A percentile compares a stretch with the other conserved stretches of the same genome.
phyloP scores from a whole-genome alignment of 352 stramenopile species.

The Globisporangium middletonii region DNA sequence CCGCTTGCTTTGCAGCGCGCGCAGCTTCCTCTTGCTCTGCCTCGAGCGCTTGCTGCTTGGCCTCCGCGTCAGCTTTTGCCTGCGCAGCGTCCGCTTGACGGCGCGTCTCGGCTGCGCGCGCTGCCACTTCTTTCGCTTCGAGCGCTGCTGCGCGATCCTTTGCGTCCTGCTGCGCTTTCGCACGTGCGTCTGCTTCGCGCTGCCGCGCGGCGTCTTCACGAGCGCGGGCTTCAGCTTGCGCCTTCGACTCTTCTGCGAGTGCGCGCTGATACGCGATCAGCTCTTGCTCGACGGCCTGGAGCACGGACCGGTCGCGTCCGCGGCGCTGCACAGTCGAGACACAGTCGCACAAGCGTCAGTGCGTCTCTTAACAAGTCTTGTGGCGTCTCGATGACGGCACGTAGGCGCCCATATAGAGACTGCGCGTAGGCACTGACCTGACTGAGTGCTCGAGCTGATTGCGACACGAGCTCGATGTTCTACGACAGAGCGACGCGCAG shows the following conservation, averaged over 20 bases:
- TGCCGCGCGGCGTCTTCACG: conserved; percentile 27
- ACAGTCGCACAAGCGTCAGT: no score
- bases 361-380: no score
- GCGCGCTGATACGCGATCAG: conserved; percentile 39
- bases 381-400: neutral
- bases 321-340: conserved; percentile 20
- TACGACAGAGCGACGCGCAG: neutral
- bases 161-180: conserved; percentile 26
- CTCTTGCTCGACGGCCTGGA: conserved; percentile 44
- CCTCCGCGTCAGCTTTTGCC: conserved; percentile 11
- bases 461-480: conserved; percentile 26
- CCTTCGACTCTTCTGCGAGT: conserved; percentile 20
- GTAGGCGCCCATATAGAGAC: neutral
- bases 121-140: conserved; percentile 12
- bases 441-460: conserved; percentile 26
- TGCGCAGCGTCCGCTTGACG: neutral
- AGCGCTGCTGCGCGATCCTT: conserved; percentile 30
- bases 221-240: conserved; percentile 25
- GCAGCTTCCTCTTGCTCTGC: conserved; percentile 20
- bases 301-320: conserved; percentile 24
- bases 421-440: conserved; percentile 17
- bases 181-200: conserved; percentile 24
- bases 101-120: conserved; percentile 13
- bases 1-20: conserved; percentile 14
- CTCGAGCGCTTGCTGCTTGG: conserved; percentile 21